A percentile compares a stretch with the other conserved stretches of the same genome.
Conservation (phyloP, 2,329 filamentous ascomycete genomes). For the Cyphellophora attinorum region DNA sequence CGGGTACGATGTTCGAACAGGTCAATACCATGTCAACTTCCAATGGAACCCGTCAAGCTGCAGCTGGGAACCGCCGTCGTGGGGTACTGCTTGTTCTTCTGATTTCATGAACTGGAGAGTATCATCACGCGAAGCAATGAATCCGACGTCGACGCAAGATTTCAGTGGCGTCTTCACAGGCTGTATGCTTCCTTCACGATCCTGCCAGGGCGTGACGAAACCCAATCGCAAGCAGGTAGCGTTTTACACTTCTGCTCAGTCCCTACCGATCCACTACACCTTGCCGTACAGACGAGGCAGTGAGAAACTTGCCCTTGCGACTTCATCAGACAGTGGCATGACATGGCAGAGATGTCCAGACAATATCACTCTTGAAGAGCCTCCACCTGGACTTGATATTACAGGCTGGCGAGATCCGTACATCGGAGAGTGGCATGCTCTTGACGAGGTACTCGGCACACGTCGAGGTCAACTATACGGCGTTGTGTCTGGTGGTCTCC, state of each 20-base stretch:
- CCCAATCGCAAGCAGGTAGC: slow-evolving; percentile 23
- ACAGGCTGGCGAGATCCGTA: slow-evolving; percentile 36
- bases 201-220: slow-evolving; percentile 19
- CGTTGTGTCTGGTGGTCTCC: slow-evolving; percentile 39
- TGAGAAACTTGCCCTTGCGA: slow-evolving; percentile 29
- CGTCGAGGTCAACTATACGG: slow-evolving; percentile 28
- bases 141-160: slow-evolving; percentile 28
- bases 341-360: slow-evolving; percentile 26
- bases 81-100: slow-evolving; percentile 29
- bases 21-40: slow-evolving; percentile 31
- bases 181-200: slow-evolving; percentile 26
- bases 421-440: slow-evolving; percentile 22
- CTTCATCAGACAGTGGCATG: slow-evolving; percentile 27
- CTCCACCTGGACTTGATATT: slow-evolving; percentile 25
- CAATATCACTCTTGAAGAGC: slow-evolving; percentile 29
- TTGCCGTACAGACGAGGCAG: slow-evolving; percentile 26
- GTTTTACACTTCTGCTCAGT: slow-evolving; percentile 31
- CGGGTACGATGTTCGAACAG: slow-evolving; percentile 29
- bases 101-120: slow-evolving; percentile 31
- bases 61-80: slow-evolving; percentile 34
- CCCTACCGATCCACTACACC: slow-evolving; percentile 31
- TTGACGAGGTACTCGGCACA: slow-evolving; percentile 13
- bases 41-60: slow-evolving; percentile 37
- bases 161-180: slow-evolving; percentile 33
- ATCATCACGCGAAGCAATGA: slow-evolving; percentile 21